Evolutionary conservation across 164 flowering plant genomes (phyloP).

Genomic region (Amborella trichopoda): DNA sequence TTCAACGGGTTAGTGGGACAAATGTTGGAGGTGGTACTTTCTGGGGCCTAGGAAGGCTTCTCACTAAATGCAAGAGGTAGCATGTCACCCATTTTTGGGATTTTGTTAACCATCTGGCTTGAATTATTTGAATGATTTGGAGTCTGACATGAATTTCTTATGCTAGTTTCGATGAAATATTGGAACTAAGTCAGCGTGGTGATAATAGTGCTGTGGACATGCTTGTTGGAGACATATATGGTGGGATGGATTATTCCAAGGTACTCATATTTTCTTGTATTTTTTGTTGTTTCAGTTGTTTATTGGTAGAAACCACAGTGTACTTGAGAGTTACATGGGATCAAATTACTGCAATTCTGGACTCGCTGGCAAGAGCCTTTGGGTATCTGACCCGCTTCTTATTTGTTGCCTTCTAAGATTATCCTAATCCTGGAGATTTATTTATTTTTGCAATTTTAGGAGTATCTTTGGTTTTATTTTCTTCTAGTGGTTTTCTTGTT

Average conservation of each 20-base stretch:
- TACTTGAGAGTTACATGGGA: too few species aligned
- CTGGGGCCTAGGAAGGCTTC: constrained; percentile 88
- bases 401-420: too few species aligned
- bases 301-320: too few species aligned
- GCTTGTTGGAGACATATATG: constrained; percentile 98
- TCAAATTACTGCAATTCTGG: too few species aligned
- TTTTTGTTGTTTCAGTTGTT: not conserved
- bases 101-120: not conserved
- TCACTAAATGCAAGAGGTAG: constrained; percentile 92
- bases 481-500: too few species aligned
- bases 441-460: too few species aligned
- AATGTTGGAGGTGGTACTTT: constrained; percentile 99
- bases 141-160: constrained; percentile 1
- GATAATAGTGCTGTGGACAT: constrained; percentile 82
- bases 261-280: constrained; percentile 16
- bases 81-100: constrained; percentile 2
- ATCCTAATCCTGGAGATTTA: too few species aligned
- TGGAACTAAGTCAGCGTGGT: constrained; percentile 90
- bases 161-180: constrained; percentile 85
- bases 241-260: constrained; percentile 91
- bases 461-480: too few species aligned
- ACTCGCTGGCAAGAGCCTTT: too few species aligned
- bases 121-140: not conserved
- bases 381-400: too few species aligned
- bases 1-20: constrained; percentile 94